These are phyloP conservation scores for Spizellomyces sp. DNA, from an alignment of 192 early-diverging fungal species.

Conservation along the genomic window DNA sequence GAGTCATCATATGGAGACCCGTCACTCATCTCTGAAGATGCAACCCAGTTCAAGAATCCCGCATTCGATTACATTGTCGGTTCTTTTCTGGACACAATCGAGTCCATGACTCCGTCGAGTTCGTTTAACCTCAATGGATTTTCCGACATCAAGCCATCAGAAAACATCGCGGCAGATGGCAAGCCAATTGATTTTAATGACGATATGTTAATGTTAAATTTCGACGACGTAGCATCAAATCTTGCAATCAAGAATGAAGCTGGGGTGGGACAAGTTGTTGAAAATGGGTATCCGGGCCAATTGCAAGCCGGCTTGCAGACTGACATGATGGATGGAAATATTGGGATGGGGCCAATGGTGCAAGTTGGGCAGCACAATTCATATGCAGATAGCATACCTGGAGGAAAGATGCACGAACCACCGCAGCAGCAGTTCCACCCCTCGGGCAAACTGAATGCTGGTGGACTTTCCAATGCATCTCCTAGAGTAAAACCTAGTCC, in stretches of 20 bases:
- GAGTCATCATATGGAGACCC: not conserved
- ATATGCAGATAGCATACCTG: too few species aligned
- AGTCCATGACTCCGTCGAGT: constrained; percentile 27
- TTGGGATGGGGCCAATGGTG: not conserved
- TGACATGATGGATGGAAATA: not conserved
- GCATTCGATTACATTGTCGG: constrained; percentile 49
- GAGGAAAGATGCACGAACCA: too few species aligned
- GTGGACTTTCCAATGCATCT: too few species aligned
- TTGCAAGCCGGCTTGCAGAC: not conserved
- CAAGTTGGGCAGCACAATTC: too few species aligned
- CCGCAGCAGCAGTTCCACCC: too few species aligned
- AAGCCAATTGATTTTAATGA: constrained; percentile 36
- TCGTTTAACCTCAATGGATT: constrained; percentile 11
- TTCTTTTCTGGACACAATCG: constrained; percentile 44
- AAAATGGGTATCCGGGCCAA: not conserved
- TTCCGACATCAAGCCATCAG: constrained; percentile 19
- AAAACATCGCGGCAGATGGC: not conserved
- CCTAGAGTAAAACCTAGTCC: too few species aligned
- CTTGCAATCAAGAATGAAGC: constrained; percentile 19
- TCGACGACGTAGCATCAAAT: constrained; percentile 24
- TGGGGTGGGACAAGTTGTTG: not conserved
- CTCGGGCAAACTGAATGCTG: too few species aligned
- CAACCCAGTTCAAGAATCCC: constrained; percentile 28
- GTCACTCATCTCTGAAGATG: not conserved
- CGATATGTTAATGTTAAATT: constrained; percentile 49